A percentile compares a stretch with the other conserved stretches of the same genome.
phyloP scores from a whole-genome alignment of 352 stramenopile species.

The Pythium aquatile region DNA sequence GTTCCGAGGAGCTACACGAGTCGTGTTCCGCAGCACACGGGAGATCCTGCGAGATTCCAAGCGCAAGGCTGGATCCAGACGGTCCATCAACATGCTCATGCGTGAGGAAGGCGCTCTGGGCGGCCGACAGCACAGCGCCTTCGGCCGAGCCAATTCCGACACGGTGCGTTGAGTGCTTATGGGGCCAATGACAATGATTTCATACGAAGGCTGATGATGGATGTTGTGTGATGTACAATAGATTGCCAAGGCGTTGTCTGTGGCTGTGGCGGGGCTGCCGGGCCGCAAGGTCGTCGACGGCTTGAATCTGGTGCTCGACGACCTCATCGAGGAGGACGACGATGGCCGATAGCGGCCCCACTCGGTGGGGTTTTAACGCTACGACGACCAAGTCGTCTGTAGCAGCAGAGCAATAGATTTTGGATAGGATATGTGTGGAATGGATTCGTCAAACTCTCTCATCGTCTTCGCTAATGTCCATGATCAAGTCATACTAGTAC shows the following conservation, averaged over 20 bases:
- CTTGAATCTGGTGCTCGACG: constrained; percentile 37
- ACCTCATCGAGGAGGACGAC: constrained; percentile 54
- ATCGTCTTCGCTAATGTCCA: no score
- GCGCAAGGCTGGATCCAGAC: constrained; percentile 27
- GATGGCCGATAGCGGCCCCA: constrained; percentile 64
- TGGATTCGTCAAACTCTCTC: not conserved
- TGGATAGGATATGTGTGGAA: not conserved
- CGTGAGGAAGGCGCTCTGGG: constrained; percentile 47
- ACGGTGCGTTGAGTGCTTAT: constrained; percentile 28
- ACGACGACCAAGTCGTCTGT: not conserved
- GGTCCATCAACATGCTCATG: constrained; percentile 20
- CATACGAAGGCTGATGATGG: not conserved
- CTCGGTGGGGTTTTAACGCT: not conserved
- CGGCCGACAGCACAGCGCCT: constrained; percentile 46
- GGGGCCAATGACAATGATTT: not conserved
- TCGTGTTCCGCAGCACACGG: constrained; percentile 51
- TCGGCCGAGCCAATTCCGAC: constrained; percentile 42
- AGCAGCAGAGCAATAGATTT: not conserved
- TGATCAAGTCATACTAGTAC: no score
- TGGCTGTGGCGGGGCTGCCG: constrained; percentile 32
- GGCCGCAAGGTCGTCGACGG: constrained; percentile 44
- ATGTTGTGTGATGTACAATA: constrained; percentile 17
- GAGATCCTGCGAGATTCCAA: constrained; percentile 48
- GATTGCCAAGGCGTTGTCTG: constrained; percentile 44
- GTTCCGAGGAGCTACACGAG: constrained; percentile 46